Percentiles rank a stretch among this genome's conserved stretches.
Conservation (phyloP, 2,329 filamentous ascomycete species). For the Colletotrichum australisinense region DNA sequence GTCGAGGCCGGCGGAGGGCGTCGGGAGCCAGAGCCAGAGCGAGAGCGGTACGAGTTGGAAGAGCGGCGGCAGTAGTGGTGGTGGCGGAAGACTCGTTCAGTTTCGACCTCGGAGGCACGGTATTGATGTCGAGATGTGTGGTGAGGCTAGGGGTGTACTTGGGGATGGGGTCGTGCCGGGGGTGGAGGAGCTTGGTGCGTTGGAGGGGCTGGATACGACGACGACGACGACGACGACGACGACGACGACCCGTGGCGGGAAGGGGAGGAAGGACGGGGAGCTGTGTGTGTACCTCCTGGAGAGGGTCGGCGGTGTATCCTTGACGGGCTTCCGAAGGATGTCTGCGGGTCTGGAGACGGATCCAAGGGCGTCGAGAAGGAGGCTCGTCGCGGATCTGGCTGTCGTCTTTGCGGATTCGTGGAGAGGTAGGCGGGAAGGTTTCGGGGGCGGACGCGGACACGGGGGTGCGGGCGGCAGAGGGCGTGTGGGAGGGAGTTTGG, state of each 20-base stretch:
- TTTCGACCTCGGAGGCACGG: slow-evolving; percentile 58
- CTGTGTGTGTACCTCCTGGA: slow-evolving; percentile 56
- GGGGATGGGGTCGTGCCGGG: slow-evolving; percentile 52
- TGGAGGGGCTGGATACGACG: slow-evolving; percentile 37
- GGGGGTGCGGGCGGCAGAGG: slow-evolving; percentile 38
- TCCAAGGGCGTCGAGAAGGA: slow-evolving; percentile 38
- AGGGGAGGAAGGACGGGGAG: not conserved
- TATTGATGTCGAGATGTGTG: slow-evolving; percentile 52
- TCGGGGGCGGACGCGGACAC: too few species aligned
- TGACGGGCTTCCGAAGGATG: slow-evolving; percentile 45
- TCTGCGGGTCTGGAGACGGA: slow-evolving; percentile 7
- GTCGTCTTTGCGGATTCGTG: slow-evolving; percentile 52
- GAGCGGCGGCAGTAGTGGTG: not conserved
- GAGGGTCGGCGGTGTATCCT: slow-evolving; percentile 53
- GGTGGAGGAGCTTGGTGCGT: slow-evolving; percentile 50
- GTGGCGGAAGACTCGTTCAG: slow-evolving; percentile 51
- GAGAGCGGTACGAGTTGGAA: not conserved
- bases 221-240: not conserved
- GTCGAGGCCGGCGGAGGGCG: not conserved
- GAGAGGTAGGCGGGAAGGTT: slow-evolving; percentile 37
- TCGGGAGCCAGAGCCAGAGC: not conserved
- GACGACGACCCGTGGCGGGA: not conserved
- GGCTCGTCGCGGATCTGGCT: slow-evolving; percentile 55
- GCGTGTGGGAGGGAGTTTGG: slow-evolving; percentile 54
- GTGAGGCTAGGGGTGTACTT: slow-evolving; percentile 52